Conservation (phyloP, 345 rosid species). For the Turritis glabra region DNA sequence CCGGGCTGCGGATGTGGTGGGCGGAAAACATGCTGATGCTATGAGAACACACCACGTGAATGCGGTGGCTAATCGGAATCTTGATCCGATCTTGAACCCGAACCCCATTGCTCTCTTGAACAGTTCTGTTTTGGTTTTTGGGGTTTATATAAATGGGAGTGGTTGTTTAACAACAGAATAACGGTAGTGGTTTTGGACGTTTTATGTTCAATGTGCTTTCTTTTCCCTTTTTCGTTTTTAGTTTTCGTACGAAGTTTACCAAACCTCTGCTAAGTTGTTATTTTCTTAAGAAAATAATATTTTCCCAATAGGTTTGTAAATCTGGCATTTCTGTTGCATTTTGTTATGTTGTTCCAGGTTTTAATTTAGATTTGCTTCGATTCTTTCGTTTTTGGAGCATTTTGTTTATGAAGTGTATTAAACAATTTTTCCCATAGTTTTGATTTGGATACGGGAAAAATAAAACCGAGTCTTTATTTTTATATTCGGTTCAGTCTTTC, state of each 20-base stretch:
- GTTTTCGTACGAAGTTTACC: background rate
- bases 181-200: constrained; percentile 12
- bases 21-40: background rate
- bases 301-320: background rate
- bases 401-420: too few species aligned
- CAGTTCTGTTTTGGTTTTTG: background rate
- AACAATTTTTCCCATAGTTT: too few species aligned
- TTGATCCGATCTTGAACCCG: background rate
- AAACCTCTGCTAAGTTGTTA: background rate
- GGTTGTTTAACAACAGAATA: constrained; percentile 2
- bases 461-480: too few species aligned
- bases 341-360: background rate
- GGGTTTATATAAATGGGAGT: background rate
- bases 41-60: constrained; percentile 34
- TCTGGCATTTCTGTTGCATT: background rate
- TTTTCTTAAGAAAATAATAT: background rate
- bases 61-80: constrained; percentile 12
- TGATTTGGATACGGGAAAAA: too few species aligned
- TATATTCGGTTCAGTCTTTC: too few species aligned
- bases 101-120: constrained; percentile 23
- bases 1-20: constrained; percentile 25
- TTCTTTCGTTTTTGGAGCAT: background rate
- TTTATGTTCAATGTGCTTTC: background rate
- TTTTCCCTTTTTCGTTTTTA: background rate
- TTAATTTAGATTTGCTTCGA: background rate